Base-by-base conservation (phyloP, 1,284 basidiomycete genomes). In the Boletus calvinii region DNA sequence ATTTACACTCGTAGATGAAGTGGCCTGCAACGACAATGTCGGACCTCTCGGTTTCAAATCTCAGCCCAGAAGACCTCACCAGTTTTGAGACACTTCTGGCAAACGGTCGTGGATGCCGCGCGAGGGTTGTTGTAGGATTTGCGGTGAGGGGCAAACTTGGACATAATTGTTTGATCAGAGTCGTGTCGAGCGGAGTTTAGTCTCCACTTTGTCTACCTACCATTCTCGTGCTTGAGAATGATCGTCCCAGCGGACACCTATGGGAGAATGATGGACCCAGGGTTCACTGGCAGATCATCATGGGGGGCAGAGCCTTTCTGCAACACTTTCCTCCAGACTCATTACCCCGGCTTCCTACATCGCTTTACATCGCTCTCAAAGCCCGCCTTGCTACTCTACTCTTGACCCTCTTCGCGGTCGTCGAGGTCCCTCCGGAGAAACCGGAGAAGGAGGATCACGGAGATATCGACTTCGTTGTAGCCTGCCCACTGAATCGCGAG, bases 1-100 rank as follows among this genome's bases (percentile, higher is more conserved):
- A 74, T 68, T 89, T 91, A 76, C 89, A 92, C 69, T 91, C 78
- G 61, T 83, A 92, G 26, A 81, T 92, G 64, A 81, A 92, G 66
- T 91, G 89, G 0, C 89, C 89, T 87, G 58, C 6, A 35, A 45
- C n/a, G n/a, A 35, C 29, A 13, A 38, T 10, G n/a, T 46, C 35
- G 20, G 31, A 29, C n/a, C 36, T 30, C 13, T 44, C 41, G 12
- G 44, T 46, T 29, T 38, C 41, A 9, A 10, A 8, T 36, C 20
- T n/a, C 20, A 35, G 40, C 41, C 11, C 20, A 41, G 20, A 15
- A 11, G n/a, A 29, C 72, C 35, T 56, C 35, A 84, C 87, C 87
- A 66, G 76, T 76, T 38, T 75, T 71, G 29, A 91, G 76, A 62
- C 89, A 92, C 70, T 86, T 91, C 68, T 92, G 89, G 68, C 89